A percentile compares a stretch with the other conserved stretches of the same genome.
These are phyloP conservation scores for Erucastrum elatum DNA, from an alignment of 345 rosid species.

Conservation along the genomic window DNA sequence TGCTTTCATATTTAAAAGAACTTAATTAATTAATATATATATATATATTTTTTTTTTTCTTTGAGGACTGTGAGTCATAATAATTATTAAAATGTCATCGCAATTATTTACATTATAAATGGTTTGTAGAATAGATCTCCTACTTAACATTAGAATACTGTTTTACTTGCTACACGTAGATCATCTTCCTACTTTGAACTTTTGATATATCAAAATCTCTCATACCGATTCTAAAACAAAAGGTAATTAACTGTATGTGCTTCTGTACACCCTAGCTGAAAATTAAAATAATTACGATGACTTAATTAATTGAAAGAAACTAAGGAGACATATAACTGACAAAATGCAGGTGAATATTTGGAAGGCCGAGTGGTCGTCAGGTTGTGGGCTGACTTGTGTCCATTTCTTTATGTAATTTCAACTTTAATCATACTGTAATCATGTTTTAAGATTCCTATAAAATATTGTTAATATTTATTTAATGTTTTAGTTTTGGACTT, in stretches of 20 bases:
- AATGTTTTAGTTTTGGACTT: constrained; percentile 61
- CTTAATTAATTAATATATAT: no score
- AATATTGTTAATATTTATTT: constrained; percentile 34
- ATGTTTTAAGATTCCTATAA: constrained; percentile 47
- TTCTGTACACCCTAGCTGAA: constrained; percentile 1
- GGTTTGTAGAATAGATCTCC: not conserved
- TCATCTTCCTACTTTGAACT: not conserved
- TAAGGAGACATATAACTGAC: constrained; percentile 72
- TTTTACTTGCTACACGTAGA: not conserved
- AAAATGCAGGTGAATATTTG: constrained; percentile 90
- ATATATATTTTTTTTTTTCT: not conserved
- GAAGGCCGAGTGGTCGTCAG: constrained; percentile 59
- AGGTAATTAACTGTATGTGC: constrained; percentile 7
- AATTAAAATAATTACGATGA: constrained; percentile 9
- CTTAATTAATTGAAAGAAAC: constrained; percentile 1
- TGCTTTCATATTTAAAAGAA: not conserved
- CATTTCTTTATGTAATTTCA: constrained; percentile 39
- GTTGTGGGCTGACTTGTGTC: constrained; percentile 87
- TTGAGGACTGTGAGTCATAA: not conserved
- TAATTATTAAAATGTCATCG: no score
- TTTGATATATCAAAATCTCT: constrained; percentile 8
- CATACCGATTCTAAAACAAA: constrained; percentile 27
- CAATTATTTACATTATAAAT: not conserved
- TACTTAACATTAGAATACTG: not conserved
- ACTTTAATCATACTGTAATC: constrained; percentile 93